These are phyloP conservation scores for Verticillium isaacii DNA, from an alignment of 2,329 filamentous ascomycete species.

Conservation along the genomic window DNA sequence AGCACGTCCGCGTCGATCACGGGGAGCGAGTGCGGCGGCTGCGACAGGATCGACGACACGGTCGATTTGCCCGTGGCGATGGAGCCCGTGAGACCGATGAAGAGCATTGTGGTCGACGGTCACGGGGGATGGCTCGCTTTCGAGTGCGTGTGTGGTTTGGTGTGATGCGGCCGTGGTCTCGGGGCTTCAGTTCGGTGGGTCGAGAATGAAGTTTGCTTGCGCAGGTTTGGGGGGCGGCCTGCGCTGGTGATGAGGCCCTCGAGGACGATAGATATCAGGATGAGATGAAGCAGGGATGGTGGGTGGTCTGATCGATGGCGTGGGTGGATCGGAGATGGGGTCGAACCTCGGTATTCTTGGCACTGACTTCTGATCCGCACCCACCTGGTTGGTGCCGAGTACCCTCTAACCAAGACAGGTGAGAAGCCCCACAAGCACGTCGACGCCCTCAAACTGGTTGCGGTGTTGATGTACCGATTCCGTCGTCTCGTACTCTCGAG, in stretches of 20 bases:
- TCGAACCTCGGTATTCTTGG: not conserved
- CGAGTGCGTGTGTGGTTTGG: not conserved
- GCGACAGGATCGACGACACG: conserved; percentile 76
- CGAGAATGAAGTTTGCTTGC: not conserved
- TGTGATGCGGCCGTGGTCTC: not conserved
- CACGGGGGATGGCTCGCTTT: not conserved
- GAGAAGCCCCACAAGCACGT: too few relatives aligned
- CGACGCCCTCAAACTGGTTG: too few relatives aligned
- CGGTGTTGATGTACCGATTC: too few relatives aligned
- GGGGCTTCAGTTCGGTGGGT: not conserved
- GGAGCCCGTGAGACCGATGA: conserved; percentile 93
- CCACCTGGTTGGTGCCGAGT: too few relatives aligned
- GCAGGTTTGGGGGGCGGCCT: not conserved
- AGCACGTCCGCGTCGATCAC: conserved; percentile 92
- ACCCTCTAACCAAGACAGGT: too few relatives aligned
- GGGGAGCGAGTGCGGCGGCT: conserved; percentile 78
- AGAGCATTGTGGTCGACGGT: conserved; percentile 62
- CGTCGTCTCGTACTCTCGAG: too few relatives aligned
- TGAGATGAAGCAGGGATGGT: not conserved
- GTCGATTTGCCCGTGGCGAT: conserved; percentile 99
- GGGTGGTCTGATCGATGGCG: not conserved
- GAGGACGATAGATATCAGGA: not conserved
- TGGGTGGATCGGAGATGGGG: not conserved
- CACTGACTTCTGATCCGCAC: too few relatives aligned
- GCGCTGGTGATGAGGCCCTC: not conserved